Evolutionary conservation across 2,329 filamentous ascomycete genomes (phyloP), one percentile per base, ranked within the genome.

Genomic region (Cytospora leucostoma): DNA sequence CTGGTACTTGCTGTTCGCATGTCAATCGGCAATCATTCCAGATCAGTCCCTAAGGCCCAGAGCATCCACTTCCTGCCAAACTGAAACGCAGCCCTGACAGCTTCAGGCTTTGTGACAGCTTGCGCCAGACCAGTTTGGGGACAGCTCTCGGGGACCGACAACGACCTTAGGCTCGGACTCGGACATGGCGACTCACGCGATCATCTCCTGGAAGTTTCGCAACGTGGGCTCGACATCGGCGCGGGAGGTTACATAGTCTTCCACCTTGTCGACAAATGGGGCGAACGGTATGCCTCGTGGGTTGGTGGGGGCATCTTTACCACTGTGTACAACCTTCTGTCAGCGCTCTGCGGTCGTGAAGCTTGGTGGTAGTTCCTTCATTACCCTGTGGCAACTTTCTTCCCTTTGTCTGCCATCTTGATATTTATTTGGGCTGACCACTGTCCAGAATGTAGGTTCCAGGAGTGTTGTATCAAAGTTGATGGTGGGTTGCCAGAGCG

Each of bases 141-240:
- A 10, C 44, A 47, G n/a, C n/a, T 47, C n/a, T 21, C n/a, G 3
- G 12, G 3, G 12, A 19, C n/a, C 44, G 44, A 17, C n/a, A 10
- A n/a, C 5, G 44, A 21, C 44, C n/a, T 12, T 10, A 12, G n/a
- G 44, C 27, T 27, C 27, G 44, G n/a, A 1, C 35, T 34, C 35
- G n/a, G 50, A 38, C 19, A 34, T 54, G 56, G 17, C 27, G 54
- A 79, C 84, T 76, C 83, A 95, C 91, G 91, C 92, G 69, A 96
- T 96, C 91, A 96, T 95, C 80, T 96, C 92, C 74, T 94, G 91
- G 75, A 96, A 96, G 75, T 84, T 92, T 73, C 90, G 88, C 72
- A 96, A 81, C 17, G 91, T 93, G 53, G 84, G 81, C 74, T 96
- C 92, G 70, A 95, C 92, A 72, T 96, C 90, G 44, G 86, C 86